Percentiles rank a stretch among this genome's conserved stretches.
These are phyloP conservation scores for Aspergillus sp. DNA, from an alignment of 2,329 filamentous ascomycete species.

Conservation along the genomic window DNA sequence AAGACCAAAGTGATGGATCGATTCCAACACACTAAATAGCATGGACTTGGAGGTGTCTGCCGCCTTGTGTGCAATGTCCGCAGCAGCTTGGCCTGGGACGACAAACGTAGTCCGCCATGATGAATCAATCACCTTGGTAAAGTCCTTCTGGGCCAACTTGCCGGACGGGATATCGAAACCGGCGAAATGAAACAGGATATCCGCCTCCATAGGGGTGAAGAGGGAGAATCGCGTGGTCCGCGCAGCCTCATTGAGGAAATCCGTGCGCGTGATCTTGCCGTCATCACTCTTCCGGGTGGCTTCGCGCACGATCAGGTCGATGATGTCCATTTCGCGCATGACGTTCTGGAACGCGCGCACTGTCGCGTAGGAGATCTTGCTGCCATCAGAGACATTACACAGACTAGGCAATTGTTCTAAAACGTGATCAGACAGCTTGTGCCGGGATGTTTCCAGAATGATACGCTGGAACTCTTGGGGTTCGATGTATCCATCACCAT, in stretches of 20 bases:
- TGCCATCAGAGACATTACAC: conserved; percentile 86
- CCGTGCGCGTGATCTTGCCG: conserved; percentile 85
- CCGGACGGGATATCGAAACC: conserved; percentile 84
- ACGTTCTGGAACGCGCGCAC: conserved; percentile 97
- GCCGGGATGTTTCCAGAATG: conserved; percentile 81
- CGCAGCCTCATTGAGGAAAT: conserved; percentile 91
- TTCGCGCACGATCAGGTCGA: conserved; percentile 84
- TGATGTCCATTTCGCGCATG: conserved; percentile 94
- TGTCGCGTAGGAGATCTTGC: conserved; percentile 95
- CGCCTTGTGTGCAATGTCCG: conserved; percentile 43
- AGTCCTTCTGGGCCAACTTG: conserved; percentile 71
- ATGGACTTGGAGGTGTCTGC: conserved; percentile 51
- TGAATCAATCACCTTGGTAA: conserved; percentile 88
- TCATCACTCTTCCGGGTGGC: conserved; percentile 76
- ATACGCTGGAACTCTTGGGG: conserved; percentile 95
- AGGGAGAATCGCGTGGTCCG: conserved; percentile 86
- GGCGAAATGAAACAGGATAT: conserved; percentile 97
- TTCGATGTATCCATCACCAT: conserved; percentile 89
- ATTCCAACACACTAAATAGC: conserved; percentile 61
- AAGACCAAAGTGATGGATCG: conserved; percentile 80
- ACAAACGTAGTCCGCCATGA: conserved; percentile 68
- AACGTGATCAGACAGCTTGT: conserved; percentile 96
- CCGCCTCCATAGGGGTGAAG: conserved; percentile 97
- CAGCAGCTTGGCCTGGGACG: conserved; percentile 43
- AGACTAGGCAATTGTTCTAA: conserved; percentile 83